These are phyloP conservation scores for Aspergillus incahuasiensis DNA, from an alignment of 495 filamentous ascomycete genomes.

Conservation along the genomic window DNA sequence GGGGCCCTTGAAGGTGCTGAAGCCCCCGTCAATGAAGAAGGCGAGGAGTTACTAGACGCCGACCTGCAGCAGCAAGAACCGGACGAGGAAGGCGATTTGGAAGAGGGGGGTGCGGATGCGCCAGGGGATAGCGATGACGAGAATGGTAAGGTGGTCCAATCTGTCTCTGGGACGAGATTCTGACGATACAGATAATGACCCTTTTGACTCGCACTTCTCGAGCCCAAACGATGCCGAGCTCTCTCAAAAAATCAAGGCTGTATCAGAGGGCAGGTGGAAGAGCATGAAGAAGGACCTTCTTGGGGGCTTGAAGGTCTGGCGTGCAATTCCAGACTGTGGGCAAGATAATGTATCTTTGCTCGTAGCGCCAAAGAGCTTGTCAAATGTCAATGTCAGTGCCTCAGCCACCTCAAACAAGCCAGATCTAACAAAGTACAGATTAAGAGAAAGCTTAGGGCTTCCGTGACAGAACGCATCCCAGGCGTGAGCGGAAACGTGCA, in stretches of 20 bases:
- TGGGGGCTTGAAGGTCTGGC: constrained; percentile 44
- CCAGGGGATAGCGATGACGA: constrained; percentile 45
- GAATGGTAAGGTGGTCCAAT: constrained; percentile 15
- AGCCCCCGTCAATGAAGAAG: constrained; percentile 14
- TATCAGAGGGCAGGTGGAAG: constrained; percentile 55
- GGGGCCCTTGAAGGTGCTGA: constrained; percentile 8
- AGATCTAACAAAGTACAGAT: constrained; percentile 24
- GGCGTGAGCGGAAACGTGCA: constrained; percentile 30
- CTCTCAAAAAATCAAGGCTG: constrained; percentile 47
- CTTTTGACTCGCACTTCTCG: constrained; percentile 77
- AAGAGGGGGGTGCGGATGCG: constrained; percentile 34
- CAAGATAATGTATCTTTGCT: constrained; percentile 25
- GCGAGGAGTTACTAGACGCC: constrained; percentile 24
- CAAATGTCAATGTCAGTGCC: constrained; percentile 33
- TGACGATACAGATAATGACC: constrained; percentile 47
- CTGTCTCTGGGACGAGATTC: background rate
- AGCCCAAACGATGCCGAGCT: constrained; percentile 54
- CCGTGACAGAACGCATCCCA: constrained; percentile 31
- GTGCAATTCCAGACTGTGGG: constrained; percentile 35
- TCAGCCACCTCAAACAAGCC: too few species aligned
- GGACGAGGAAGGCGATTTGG: constrained; percentile 36
- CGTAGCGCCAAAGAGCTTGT: constrained; percentile 33
- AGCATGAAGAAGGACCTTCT: constrained; percentile 32
- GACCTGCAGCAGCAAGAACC: constrained; percentile 35
- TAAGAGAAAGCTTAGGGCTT: constrained; percentile 41